phyloP scores from a whole-genome alignment of 2,329 filamentous ascomycete species.

The Beauveria varroae region DNA sequence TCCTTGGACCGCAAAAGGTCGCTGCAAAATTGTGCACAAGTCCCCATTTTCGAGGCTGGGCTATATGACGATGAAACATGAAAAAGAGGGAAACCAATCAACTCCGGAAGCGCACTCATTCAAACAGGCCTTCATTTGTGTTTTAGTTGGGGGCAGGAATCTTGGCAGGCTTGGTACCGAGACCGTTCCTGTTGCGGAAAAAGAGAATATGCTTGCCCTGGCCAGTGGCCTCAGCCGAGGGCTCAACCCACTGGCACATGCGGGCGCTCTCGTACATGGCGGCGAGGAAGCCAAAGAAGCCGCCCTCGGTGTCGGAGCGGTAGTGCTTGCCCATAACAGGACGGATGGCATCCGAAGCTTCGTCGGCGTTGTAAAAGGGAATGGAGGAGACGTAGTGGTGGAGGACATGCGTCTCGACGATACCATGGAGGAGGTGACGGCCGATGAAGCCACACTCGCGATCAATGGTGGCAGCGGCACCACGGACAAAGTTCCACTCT shows the following conservation, averaged over 20 bases:
- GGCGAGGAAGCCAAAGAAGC: slow-evolving; percentile 73
- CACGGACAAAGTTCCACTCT: slow-evolving; percentile 88
- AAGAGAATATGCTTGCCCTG: slow-evolving; percentile 81
- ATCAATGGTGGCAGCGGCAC: slow-evolving; percentile 91
- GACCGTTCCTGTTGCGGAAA: slow-evolving; percentile 89
- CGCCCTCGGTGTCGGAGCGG: slow-evolving; percentile 70
- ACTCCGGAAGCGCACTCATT: background rate
- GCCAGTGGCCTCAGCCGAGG: slow-evolving; percentile 70
- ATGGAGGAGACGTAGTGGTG: slow-evolving; percentile 97
- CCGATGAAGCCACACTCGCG: slow-evolving; percentile 96
- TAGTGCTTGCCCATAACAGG: slow-evolving; percentile 94
- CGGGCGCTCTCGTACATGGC: slow-evolving; percentile 75
- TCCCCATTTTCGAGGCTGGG: background rate
- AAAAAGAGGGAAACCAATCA: background rate
- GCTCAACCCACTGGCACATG: slow-evolving; percentile 97
- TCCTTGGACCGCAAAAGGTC: background rate
- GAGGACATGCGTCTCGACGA: slow-evolving; percentile 95
- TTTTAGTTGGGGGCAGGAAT: slow-evolving; percentile 4
- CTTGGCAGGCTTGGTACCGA: slow-evolving; percentile 49
- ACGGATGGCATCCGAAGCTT: slow-evolving; percentile 91
- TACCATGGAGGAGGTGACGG: slow-evolving; percentile 77
- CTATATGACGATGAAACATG: background rate
- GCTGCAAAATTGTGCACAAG: background rate
- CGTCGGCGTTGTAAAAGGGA: slow-evolving; percentile 93
- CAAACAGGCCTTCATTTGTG: background rate